These are phyloP conservation scores for Paraphoma chrysanthemicola DNA, from an alignment of 2,329 filamentous ascomycete genomes.

Conservation along the genomic window DNA sequence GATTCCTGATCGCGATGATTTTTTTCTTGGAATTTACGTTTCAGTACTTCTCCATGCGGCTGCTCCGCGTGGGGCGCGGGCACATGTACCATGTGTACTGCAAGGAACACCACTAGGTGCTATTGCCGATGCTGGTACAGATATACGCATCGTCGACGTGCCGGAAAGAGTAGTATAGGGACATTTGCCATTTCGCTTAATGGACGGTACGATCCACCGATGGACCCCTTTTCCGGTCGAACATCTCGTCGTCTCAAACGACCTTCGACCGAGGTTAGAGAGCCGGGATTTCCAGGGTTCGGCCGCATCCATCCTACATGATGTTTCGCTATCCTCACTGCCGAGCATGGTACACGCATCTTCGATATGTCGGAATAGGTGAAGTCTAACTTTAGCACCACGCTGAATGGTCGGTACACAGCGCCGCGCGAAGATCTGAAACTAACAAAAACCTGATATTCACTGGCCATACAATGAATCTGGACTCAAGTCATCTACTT, in stretches of 20 bases:
- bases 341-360: neutral
- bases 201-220: neutral
- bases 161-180: neutral
- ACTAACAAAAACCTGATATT: neutral
- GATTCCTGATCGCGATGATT: neutral
- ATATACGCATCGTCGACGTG: neutral
- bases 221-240: neutral
- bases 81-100: neutral
- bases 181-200: neutral
- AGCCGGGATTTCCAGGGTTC: neutral
- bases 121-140: neutral
- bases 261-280: neutral
- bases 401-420: neutral
- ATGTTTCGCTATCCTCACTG: neutral
- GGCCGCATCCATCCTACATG: neutral
- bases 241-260: neutral
- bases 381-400: neutral
- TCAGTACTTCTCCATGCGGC: neutral
- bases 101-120: neutral
- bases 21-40: neutral
- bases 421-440: neutral
- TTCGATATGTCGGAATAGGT: neutral
- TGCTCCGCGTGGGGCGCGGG: neutral
- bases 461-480: neutral
- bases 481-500: neutral